A percentile compares a stretch with the other conserved stretches of the same genome.
Conservation (phyloP, 2,329 filamentous ascomycete genomes). For the Incumbomyces delicatus region DNA sequence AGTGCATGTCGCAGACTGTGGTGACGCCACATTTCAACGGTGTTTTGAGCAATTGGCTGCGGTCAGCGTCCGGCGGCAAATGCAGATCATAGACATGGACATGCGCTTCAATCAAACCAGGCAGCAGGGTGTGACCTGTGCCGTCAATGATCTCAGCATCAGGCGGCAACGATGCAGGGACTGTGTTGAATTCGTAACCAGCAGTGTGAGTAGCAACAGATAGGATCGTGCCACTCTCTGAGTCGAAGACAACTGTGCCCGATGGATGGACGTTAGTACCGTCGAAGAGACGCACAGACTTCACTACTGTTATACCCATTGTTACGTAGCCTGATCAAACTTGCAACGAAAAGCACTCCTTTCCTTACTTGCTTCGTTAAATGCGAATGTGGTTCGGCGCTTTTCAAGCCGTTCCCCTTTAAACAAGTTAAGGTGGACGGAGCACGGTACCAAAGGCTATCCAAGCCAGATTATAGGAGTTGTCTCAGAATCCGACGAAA, state of each 20-base stretch:
- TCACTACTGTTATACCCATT: constrained; percentile 14
- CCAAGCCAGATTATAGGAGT: too few relatives aligned
- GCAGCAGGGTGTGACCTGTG: constrained; percentile 17
- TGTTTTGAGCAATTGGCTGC: constrained; percentile 10
- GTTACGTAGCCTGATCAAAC: not conserved
- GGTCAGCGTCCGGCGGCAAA: constrained; percentile 13
- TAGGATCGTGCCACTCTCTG: constrained; percentile 14
- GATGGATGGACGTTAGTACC: constrained; percentile 11
- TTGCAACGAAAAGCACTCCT: too few relatives aligned
- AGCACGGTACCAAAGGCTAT: too few relatives aligned
- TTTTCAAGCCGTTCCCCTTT: too few relatives aligned
- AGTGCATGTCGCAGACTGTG: constrained; percentile 21
- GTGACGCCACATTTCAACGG: constrained; percentile 19
- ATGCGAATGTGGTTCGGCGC: too few relatives aligned
- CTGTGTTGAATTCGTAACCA: not conserved
- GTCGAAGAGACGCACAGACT: constrained; percentile 18
- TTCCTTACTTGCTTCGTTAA: too few relatives aligned
- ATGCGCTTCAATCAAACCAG: constrained; percentile 20
- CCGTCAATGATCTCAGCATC: constrained; percentile 18
- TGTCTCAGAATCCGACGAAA: too few relatives aligned
- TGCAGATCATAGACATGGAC: constrained; percentile 16
- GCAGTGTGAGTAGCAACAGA: constrained; percentile 12
- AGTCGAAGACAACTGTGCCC: constrained; percentile 18
- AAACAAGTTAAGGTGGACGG: too few relatives aligned
- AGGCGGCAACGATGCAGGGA: constrained; percentile 3